Percentiles rank a stretch among this genome's conserved stretches.
phyloP scores from a whole-genome alignment of 352 stramenopile genomes.

The Hyaloperonospora brassicae region DNA sequence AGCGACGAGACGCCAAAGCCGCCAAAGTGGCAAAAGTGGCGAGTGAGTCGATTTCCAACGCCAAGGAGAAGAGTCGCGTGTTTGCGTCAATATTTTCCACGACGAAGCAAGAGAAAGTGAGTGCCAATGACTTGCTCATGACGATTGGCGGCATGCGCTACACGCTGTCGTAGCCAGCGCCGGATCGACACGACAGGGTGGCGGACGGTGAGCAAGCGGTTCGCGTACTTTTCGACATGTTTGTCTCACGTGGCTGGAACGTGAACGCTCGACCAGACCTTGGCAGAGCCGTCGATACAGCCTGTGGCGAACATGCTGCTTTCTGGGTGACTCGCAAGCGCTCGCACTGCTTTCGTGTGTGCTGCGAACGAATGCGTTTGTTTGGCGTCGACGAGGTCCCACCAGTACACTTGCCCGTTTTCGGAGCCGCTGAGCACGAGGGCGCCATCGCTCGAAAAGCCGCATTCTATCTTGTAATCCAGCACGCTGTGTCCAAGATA shows the following conservation, averaged over 20 bases:
- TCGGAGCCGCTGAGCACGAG: slow-evolving; percentile 71
- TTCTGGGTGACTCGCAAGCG: slow-evolving; percentile 56
- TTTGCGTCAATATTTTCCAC: slow-evolving; percentile 79
- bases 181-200: no score
- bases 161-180: slow-evolving; percentile 52
- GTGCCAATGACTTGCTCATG: slow-evolving; percentile 80
- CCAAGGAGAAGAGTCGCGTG: slow-evolving; percentile 68
- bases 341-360: slow-evolving; percentile 56
- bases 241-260: background rate
- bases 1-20: slow-evolving; percentile 15
- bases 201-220: no score
- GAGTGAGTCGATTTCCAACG: slow-evolving; percentile 48
- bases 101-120: slow-evolving; percentile 55
- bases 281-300: slow-evolving; percentile 54
- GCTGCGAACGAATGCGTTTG: slow-evolving; percentile 38
- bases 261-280: slow-evolving; percentile 46
- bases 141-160: slow-evolving; percentile 77
- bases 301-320: slow-evolving; percentile 56
- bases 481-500: slow-evolving; percentile 58
- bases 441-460: slow-evolving; percentile 57
- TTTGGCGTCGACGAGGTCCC: slow-evolving; percentile 43
- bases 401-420: slow-evolving; percentile 56
- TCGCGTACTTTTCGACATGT: no score
- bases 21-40: slow-evolving; percentile 54
- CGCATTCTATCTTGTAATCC: slow-evolving; percentile 63